Evolutionary conservation across 805 yeast genomes (phyloP).

Genomic region (Suhomyces faveliae): DNA sequence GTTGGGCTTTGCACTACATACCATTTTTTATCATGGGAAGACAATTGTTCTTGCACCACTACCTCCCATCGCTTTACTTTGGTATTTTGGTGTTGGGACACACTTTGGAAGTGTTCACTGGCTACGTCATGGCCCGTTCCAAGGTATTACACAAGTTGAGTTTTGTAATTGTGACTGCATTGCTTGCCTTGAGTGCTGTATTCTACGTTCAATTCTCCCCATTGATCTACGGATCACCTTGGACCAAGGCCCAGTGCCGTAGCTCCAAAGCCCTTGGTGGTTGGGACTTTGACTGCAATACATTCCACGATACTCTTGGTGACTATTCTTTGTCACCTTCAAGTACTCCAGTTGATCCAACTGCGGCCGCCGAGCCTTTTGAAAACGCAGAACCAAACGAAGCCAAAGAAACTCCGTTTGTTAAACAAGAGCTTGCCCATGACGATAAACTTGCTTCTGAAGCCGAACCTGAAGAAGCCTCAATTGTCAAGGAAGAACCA

Average conservation of each 20-base stretch:
- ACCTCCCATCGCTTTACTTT: constrained; percentile 89
- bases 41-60: constrained; percentile 91
- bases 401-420: constrained; percentile 25
- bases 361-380: constrained; percentile 14
- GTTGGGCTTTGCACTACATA: constrained; percentile 68
- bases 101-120: constrained; percentile 50
- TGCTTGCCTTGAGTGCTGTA: constrained; percentile 49
- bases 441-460: constrained; percentile 1
- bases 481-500: constrained; percentile 10
- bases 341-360: constrained; percentile 2
- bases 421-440: constrained; percentile 3
- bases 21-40: constrained; percentile 89
- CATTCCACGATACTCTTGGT: constrained; percentile 40
- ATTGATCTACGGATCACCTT: constrained; percentile 70
- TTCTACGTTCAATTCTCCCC: constrained; percentile 68
- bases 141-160: constrained; percentile 45
- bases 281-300: constrained; percentile 89
- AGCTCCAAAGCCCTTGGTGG: constrained; percentile 54
- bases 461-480: constrained; percentile 8
- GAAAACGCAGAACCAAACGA: constrained; percentile 16
- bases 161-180: constrained; percentile 43
- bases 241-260: constrained; percentile 73
- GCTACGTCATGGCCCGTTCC: constrained; percentile 37
- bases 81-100: constrained; percentile 78
- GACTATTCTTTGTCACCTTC: constrained; percentile 20